Conservation (phyloP, 768 basidiomycete genomes). For the Crepidotus variabilis region DNA sequence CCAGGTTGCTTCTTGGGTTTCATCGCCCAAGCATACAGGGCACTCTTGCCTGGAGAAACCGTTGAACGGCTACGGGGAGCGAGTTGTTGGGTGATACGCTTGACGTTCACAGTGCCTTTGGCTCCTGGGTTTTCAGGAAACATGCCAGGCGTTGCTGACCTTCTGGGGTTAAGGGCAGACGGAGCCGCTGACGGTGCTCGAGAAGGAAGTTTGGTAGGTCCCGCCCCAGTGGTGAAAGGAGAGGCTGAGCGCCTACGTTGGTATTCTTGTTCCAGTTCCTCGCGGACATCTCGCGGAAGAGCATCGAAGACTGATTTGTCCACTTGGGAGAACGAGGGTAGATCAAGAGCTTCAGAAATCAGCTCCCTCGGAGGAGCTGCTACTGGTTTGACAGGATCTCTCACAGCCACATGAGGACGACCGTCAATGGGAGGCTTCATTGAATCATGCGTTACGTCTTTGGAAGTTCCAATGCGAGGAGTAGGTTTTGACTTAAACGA, state of each 20-base stretch:
- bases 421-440: conserved; percentile 11
- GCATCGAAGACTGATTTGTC: conserved; percentile 69
- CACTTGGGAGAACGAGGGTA: conserved; percentile 75
- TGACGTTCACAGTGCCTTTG: conserved; percentile 45
- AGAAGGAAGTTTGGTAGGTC: conserved; percentile 4
- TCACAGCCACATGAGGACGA: not conserved
- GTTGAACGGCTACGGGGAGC: conserved; percentile 48
- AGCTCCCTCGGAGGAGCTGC: not conserved
- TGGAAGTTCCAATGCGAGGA: conserved; percentile 12
- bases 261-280: conserved; percentile 67
- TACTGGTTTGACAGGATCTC: conserved; percentile 16
- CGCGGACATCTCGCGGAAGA: conserved; percentile 63
- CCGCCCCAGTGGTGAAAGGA: conserved; percentile 29
- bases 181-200: conserved; percentile 10
- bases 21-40: conserved; percentile 27
- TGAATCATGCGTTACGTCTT: conserved; percentile 7
- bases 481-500: conserved; percentile 42
- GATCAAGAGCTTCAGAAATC: conserved; percentile 30
- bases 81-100: conserved; percentile 60
- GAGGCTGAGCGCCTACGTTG: conserved; percentile 50
- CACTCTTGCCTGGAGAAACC: conserved; percentile 30
- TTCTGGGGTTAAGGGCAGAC: conserved; percentile 7
- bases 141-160: conserved; percentile 21
- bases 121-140: conserved; percentile 25
- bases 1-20: conserved; percentile 27